phyloP scores from a whole-genome alignment of 1,284 basidiomycete genomes.

The Cryptococcus hybrid region DNA sequence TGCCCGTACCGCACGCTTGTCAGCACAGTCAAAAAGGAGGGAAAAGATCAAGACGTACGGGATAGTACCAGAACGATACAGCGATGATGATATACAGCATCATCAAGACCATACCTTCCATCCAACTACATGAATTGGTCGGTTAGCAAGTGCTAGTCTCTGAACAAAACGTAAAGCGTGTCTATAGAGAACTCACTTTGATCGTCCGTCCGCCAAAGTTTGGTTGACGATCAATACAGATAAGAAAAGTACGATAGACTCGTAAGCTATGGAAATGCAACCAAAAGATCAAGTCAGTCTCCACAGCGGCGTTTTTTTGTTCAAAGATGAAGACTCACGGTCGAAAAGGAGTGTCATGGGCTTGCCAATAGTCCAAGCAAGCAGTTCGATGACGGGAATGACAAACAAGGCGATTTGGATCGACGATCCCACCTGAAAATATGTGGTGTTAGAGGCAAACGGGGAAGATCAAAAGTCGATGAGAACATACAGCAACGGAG shows the following conservation, averaged over 20 bases:
- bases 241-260: conserved; percentile 55
- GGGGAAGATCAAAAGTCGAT: conserved; percentile 4
- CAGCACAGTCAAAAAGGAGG: neutral
- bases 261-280: conserved; percentile 36
- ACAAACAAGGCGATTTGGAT: conserved; percentile 86
- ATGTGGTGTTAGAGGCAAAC: conserved; percentile 7
- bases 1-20: neutral
- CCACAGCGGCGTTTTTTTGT: too few relatives aligned
- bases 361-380: conserved; percentile 54
- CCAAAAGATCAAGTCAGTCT: neutral
- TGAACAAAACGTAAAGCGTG: too few relatives aligned
- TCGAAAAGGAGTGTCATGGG: conserved; percentile 52
- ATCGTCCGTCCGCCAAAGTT: conserved; percentile 65
- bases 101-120: conserved; percentile 57
- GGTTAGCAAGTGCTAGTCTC: neutral
- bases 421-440: conserved; percentile 64
- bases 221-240: conserved; percentile 79
- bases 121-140: conserved; percentile 32
- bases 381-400: conserved; percentile 65
- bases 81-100: conserved; percentile 53
- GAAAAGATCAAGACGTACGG: conserved; percentile 14
- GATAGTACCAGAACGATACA: conserved; percentile 47
- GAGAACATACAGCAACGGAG: conserved; percentile 62
- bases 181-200: conserved; percentile 24
- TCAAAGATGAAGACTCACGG: conserved; percentile 15